Conservation (phyloP, 73 alveolate genomes). For the Tetrahymena thermophila region DNA sequence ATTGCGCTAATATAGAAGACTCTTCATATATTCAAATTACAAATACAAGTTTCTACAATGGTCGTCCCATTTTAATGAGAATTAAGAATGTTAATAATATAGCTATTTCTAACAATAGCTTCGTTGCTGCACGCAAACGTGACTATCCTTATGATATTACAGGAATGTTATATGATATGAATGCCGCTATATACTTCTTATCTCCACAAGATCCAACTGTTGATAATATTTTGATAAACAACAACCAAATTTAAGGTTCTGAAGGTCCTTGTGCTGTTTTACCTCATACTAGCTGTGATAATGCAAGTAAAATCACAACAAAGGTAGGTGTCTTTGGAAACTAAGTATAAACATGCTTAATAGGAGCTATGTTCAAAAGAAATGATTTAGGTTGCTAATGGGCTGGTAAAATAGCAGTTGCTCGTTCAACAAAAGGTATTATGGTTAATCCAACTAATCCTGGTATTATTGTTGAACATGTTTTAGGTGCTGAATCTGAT, state of each 20-base stretch:
- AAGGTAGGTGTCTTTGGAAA: background rate
- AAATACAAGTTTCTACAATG: constrained; percentile 25
- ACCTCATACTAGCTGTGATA: background rate
- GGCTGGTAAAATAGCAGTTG: background rate
- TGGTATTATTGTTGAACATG: background rate
- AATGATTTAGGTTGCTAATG: background rate
- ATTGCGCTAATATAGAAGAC: background rate
- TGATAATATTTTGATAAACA: constrained; percentile 1
- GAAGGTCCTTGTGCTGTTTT: background rate
- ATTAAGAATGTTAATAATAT: background rate
- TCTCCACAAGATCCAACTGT: background rate
- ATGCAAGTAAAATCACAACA: background rate
- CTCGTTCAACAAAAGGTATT: background rate
- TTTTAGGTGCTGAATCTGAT: background rate
- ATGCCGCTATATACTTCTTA: constrained; percentile 7
- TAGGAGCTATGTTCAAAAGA: background rate
- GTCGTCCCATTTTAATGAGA: constrained; percentile 16
- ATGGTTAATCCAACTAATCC: background rate
- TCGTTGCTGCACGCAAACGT: constrained; percentile 7
- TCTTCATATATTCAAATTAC: constrained; percentile 3
- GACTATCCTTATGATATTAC: constrained; percentile 14
- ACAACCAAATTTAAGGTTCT: background rate
- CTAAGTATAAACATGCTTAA: background rate
- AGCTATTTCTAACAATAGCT: background rate
- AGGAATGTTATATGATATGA: background rate